Base-by-base conservation (phyloP, 768 basidiomycete species). In the Polyporus arcularius region DNA sequence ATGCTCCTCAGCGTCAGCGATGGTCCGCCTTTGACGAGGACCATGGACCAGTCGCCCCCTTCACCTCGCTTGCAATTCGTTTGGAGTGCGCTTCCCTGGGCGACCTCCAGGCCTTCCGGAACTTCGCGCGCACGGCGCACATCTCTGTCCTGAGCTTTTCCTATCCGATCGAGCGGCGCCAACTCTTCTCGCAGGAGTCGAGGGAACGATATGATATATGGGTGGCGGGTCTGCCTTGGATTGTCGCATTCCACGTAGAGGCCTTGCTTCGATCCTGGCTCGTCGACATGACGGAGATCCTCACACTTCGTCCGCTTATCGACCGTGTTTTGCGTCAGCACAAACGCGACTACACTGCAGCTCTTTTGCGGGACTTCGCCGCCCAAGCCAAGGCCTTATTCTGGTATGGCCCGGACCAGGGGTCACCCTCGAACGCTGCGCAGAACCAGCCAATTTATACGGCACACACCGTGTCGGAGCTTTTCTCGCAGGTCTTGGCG, bases 211-310 rank as follows among this genome's bases (percentile, higher is more conserved):
- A 80, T 38, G 60, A 71, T 11, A 21, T 14, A 2, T 78, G 77
- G 72, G 67, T 83, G 31, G 61, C 49, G 21, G 40, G 39, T 15
- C 67, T 85, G 14, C 69, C 77, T 9, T 87, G 82, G 82, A 62
- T 64, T 43, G 76, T 88, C n/a, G 80, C 85, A 0, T 88, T 86
- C 63, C 87, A 89, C 66, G 71, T 88, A 35, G 82, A 85, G 58
- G 74, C 78, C 0, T 60, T 80, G 2, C 63, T 73, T 4, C 68
- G 67, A 4, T 75, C 73, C 43, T 66, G 77, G 46, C 53, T 74
- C 14, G 74, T 86, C n/a, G 84, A 86, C 64, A 70, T 81, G 30
- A 66, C 62, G 31, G 87, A 89, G 65, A 72, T 88, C 31, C 71
- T 84, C 10, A 60, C 64, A 0, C 74, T 86, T 15, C 72, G 79